Base-by-base conservation (phyloP, 768 basidiomycete genomes). In the Lentinula boryana region DNA sequence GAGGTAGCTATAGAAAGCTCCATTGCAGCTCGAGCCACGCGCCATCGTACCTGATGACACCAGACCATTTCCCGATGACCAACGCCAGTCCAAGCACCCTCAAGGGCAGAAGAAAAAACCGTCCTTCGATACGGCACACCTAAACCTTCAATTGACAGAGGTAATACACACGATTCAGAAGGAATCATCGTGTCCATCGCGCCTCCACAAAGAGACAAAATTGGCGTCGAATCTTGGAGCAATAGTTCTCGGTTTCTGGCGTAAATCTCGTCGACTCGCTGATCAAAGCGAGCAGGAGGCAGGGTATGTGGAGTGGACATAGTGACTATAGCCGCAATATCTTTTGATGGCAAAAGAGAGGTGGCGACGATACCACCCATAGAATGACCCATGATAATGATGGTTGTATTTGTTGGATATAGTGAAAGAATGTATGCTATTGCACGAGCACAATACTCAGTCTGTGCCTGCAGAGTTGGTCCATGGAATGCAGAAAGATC, bases 61-160 rank as follows among this genome's bases (percentile, higher is more conserved):
- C 97, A 99, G 4, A 98, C 93, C 84, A 98, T 95, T 62, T 92
- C 95, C 44, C 86, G 86, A 71, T 99, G 97, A 27, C 95, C 96
- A 4, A 98, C 91, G 2, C 93, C 93, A 2, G 95, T 93, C 91
- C 95, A 96, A 2, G 88, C 84, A n/a, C 93, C 92, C 52, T 95
- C 90, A 27, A 98, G 76, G 1, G 87, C 88, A 35, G 90, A 90
- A 1, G 93, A 90, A 68, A 97, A 96, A 4, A 95, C 78, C 0
- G 87, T 88, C 41, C 80, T 78, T 44, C 86, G 72, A 62, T 82
- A 87, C 13, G 68, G 65, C 18, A 67, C 63, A 18, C 66, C 64
- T 1, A 35, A 41, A 4, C 23, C 31, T 3, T 65, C 62, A 2
- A 60, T 55, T 35, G 55, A 63, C 48, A 64, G 85, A 66, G 57